phyloP scores from a whole-genome alignment of 2,329 filamentous ascomycete species.

The Fusarium sterilihyphosum region DNA sequence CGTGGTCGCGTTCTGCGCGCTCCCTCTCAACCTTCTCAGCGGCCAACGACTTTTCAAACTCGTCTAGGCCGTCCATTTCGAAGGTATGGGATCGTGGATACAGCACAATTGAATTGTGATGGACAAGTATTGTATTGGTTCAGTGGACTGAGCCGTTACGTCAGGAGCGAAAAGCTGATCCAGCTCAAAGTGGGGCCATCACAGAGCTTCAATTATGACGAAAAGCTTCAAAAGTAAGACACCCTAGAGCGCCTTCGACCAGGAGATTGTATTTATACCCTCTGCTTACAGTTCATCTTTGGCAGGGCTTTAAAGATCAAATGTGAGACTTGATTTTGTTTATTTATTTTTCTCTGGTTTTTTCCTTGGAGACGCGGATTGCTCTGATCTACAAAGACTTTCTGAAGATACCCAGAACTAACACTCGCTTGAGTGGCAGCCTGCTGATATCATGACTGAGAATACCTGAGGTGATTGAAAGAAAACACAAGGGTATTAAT shows the following conservation, averaged over 20 bases:
- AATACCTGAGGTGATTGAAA: no score
- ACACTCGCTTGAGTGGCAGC: no score
- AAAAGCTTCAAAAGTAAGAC: neutral
- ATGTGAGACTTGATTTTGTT: no score
- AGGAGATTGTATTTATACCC: no score
- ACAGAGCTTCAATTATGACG: neutral
- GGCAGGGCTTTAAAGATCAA: no score
- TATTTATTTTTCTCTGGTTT: no score
- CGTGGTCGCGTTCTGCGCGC: slow-evolving; percentile 54
- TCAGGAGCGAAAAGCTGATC: slow-evolving; percentile 28
- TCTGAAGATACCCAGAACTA: no score
- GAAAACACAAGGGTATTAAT: neutral
- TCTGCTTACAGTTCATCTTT: no score
- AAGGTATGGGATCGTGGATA: fast-evolving
- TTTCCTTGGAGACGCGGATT: no score
- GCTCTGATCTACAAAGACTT: no score
- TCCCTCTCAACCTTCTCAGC: slow-evolving; percentile 68
- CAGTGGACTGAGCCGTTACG: slow-evolving; percentile 9
- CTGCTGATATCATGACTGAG: no score
- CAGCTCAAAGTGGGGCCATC: slow-evolving; percentile 8
- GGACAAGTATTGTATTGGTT: neutral
- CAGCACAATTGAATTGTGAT: neutral
- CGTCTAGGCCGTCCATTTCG: slow-evolving; percentile 67
- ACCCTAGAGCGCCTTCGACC: neutral
- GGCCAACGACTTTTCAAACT: slow-evolving; percentile 82